Evolutionary conservation across 2,329 filamentous ascomycete genomes (phyloP), one percentile per base, ranked within the genome.

Genomic region (Phaeoacremonium minimum): DNA sequence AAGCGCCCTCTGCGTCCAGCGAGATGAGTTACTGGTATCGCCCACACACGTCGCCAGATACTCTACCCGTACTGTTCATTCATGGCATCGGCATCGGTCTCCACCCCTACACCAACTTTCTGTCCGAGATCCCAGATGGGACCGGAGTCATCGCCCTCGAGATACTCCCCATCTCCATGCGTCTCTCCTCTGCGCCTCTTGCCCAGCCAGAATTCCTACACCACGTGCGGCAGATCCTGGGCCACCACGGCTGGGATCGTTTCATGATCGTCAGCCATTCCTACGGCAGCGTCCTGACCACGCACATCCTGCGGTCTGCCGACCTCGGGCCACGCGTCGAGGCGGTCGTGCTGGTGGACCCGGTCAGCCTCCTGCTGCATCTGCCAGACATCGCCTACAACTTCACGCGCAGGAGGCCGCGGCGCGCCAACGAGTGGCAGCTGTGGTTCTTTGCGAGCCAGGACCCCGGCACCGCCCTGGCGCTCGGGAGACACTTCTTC

Each of bases 371-470:
- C 36, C 59, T 85, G 37, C 66, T 87, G 20, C 83, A 87, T 52
- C 67, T 83, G 22, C 83, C 83, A 1, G 70, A 83, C 42, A 79
- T 87, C 19, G 80, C 82, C 9, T 86, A 79, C 64, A 87, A 87
- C 57, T 87, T 87, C 52, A 80, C 75, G 9, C 62, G 70, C 42
- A 61, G 74, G 18, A 52, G 43, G 36, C 75, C 76, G 4, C 60
- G 46, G 51, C 60, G 38, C 38, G 80, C 83, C n/a, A 85, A 83
- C 43, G 80, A 87, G 56, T 80, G 76, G 64, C 74, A 83, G 52
- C 61, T 87, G 12, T 83, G 77, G 67, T 87, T 83, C 48, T 86
- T 85, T 52, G 83, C 78, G 6, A 77, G 72, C 30, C 80, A 71
- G 36, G 83, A 87, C 46, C 75, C 79, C 18, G 79, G 79, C 3